Base-by-base conservation (phyloP, 163 green algal genomes). In the Scenedesmus sp. region DNA sequence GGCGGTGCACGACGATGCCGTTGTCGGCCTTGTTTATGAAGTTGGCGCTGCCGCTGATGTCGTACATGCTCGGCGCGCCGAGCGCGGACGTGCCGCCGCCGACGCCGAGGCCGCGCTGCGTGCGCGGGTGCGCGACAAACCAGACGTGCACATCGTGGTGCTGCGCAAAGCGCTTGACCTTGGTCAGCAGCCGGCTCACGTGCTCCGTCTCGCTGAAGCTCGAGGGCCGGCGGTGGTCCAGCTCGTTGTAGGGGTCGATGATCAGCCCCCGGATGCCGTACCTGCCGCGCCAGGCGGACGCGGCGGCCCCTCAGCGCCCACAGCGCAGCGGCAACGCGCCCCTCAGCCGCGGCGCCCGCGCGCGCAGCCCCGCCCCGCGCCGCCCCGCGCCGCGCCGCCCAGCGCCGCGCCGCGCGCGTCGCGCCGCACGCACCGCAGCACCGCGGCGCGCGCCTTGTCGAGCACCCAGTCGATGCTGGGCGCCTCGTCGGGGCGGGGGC, bases 21-120 rank as follows among this genome's bases (percentile, higher is more conserved):
- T 95, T 95, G 87, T 99, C 95, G 7, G 90, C 91, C 86, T 99
- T 99, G 87, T 99, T 99, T 79, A 98, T 94, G 87, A 98, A 99
- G 84, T 99, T 93, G 4, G 95, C 95, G 1, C 83, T 93, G 70
- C 95, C 95, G 58, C 80, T 92, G 76, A 99, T 98, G 88, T 99
- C 87, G 57, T 95, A 95, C 72, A 95, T 77, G 51, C 70, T 89
- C 22, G 90, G 91, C 3, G 89, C 63, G 33, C n/a, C 77, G 31
- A 58, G 56, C 10, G 50, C 36, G 11, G 36, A 36, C 20, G 44
- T 56, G 50, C 73, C 73, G 42, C 82, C 56, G 87, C 72, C 28
- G 70, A 69, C 34, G 45, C 47, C 85, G 72, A 89, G 31, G 88
- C 79, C 54, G 87, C 47, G 81, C 78, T 94, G 71, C 70, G 89